Conservation (phyloP, 495 filamentous ascomycete species). For the Tricharina praecox region DNA sequence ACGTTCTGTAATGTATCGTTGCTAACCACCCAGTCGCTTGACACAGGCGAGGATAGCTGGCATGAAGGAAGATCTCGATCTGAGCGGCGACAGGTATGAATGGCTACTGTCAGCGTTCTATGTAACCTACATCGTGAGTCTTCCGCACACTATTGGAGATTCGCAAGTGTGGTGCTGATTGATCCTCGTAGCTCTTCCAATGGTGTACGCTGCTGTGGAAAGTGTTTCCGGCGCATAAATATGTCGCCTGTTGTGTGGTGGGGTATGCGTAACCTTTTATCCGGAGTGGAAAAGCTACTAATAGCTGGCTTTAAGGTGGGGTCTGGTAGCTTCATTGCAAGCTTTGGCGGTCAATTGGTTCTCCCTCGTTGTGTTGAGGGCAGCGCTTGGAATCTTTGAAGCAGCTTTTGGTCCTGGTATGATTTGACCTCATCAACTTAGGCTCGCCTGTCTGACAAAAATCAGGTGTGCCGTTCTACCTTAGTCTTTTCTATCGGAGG, state of each 20-base stretch:
- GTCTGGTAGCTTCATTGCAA: conserved; percentile 15
- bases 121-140: conserved; percentile 38
- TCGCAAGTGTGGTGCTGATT: neutral
- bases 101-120: conserved; percentile 75
- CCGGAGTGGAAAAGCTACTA: neutral
- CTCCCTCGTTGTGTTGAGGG: conserved; percentile 49
- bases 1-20: neutral
- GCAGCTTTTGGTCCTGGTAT: conserved; percentile 45
- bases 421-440: neutral
- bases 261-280: conserved; percentile 22
- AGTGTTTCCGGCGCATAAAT: conserved; percentile 38
- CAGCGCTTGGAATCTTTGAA: conserved; percentile 51
- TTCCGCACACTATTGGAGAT: neutral
- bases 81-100: conserved; percentile 38
- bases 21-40: neutral
- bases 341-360: conserved; percentile 44
- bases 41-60: conserved; percentile 34
- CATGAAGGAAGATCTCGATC: conserved; percentile 36
- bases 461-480: conserved; percentile 47
- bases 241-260: conserved; percentile 19
- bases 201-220: conserved; percentile 59
- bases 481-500: conserved; percentile 72
- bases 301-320: conserved; percentile 22
- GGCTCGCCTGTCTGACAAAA: neutral
- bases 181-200: conserved; percentile 40